Percentiles rank a stretch among this genome's conserved stretches.
These are phyloP conservation scores for Pichia sp. DNA, from an alignment of 1,139 yeast genomes.

Conservation along the genomic window DNA sequence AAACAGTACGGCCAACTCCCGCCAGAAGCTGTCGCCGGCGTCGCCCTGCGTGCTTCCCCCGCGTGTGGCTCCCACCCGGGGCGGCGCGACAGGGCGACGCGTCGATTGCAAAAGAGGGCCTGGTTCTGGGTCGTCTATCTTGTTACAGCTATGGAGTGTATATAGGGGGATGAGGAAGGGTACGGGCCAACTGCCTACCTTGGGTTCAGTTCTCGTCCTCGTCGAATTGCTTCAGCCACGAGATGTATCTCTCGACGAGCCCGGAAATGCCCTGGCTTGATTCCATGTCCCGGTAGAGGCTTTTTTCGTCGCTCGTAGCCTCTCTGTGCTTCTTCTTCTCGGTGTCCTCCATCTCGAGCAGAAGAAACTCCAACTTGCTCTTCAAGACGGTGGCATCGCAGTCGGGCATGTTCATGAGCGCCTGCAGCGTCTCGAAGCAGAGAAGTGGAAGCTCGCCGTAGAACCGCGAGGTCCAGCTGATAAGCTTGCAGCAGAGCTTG, in stretches of 20 bases:
- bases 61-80: no score
- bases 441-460: slow-evolving; percentile 33
- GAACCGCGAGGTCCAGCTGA: slow-evolving; percentile 33
- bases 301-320: slow-evolving; percentile 11
- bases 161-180: no score
- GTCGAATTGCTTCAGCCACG: slow-evolving; percentile 32
- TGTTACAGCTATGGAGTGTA: no score
- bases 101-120: no score
- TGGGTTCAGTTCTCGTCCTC: slow-evolving; percentile 1
- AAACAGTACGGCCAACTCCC: not conserved
- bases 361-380: slow-evolving; percentile 26
- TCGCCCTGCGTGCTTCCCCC: no score
- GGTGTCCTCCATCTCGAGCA: slow-evolving; percentile 16
- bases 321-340: slow-evolving; percentile 4
- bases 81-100: no score
- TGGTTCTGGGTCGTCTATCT: no score
- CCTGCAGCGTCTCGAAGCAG: slow-evolving; percentile 22
- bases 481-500: slow-evolving; percentile 25
- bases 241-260: slow-evolving; percentile 28
- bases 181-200: no score
- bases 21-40: no score
- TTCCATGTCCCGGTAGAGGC: slow-evolving; percentile 14
- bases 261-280: slow-evolving; percentile 20
- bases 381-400: slow-evolving; percentile 22
- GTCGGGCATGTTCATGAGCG: slow-evolving; percentile 21